Base-by-base conservation (phyloP, 2,329 filamentous ascomycete genomes). In the Chrysoporthe deuterocubensis region DNA sequence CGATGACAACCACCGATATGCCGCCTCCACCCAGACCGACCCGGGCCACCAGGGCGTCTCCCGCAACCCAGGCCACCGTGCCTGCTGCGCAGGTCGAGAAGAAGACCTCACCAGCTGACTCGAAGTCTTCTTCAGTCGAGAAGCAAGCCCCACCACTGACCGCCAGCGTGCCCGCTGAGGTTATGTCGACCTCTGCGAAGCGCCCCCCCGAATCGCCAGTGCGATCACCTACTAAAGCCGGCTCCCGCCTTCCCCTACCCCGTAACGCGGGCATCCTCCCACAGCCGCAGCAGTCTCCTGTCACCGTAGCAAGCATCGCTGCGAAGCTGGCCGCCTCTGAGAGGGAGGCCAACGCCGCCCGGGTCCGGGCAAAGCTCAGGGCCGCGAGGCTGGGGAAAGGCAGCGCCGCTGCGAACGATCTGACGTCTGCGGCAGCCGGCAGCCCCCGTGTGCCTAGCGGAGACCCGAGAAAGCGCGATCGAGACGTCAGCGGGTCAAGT, bases 321-420 rank as follows among this genome's bases (percentile, higher is more conserved):
- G 87, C 87, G 40, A 90, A 90, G 76, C 80, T 90, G 0, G 88
- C 87, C 0, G 88, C 88, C 1, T 87, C 87, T 0, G 88, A 90
- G 71, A 82, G 86, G 21, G 87, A 90, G 64, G 88, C 88, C 4
- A 87, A 90, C 71, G 88, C 88, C 1, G 87, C 87, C 1, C 82
- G 88, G 34, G 87, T 90, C 0, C 80, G 87, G 3, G 88, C 88
- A 2, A 90, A 90, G 74, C 81, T 90, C 42, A 85, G 83, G 72
- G 87, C 88, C 1, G 85, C 84, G 2, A 77, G 82, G 46, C 78
- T 76, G 16, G 75, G 74, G 65, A 78, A 77, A 65, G 71, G 21
- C 74, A 75, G 64, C 32, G 3, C 32, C 2, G n/a, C 40, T 14
- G 50, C 44, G 37, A 52, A 32, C 26, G 50, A 54, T 9, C 65